Conservation (phyloP, 805 yeast species). For the Hanseniaspora hatyaiensis region DNA sequence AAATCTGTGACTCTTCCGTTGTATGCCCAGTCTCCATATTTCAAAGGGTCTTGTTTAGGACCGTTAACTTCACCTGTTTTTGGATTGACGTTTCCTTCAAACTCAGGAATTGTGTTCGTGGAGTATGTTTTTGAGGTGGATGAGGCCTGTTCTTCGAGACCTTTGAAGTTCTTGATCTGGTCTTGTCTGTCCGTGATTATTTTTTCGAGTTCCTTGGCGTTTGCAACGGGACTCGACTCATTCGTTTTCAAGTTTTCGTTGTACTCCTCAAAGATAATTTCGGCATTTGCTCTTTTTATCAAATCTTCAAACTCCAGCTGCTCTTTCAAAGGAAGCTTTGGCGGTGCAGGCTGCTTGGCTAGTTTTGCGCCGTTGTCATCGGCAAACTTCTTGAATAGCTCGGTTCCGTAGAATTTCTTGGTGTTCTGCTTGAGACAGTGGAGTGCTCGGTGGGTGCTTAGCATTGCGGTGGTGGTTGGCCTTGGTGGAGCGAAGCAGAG, state of each 20-base stretch:
- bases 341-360: constrained; percentile 27
- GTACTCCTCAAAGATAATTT: constrained; percentile 10
- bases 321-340: constrained; percentile 21
- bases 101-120: constrained; percentile 77
- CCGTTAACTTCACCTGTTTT: constrained; percentile 93
- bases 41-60: constrained; percentile 91
- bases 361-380: constrained; percentile 12
- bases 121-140: constrained; percentile 18
- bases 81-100: constrained; percentile 89
- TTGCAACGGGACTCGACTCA: constrained; percentile 25
- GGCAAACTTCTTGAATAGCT: constrained; percentile 15
- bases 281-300: constrained; percentile 9
- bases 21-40: constrained; percentile 85
- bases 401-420: constrained; percentile 5
- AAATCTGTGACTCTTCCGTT: constrained; percentile 96
- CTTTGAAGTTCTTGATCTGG: constrained; percentile 64
- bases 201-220: constrained; percentile 70
- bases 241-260: constrained; percentile 2
- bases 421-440: too few relatives aligned
- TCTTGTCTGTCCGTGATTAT: constrained; percentile 62
- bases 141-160: constrained; percentile 26
- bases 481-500: too few relatives aligned
- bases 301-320: constrained; percentile 14
- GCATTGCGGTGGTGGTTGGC: too few relatives aligned
- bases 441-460: too few relatives aligned